Evolutionary conservation across 1,284 basidiomycete species (phyloP), one percentile per base, ranked within the genome.

Genomic region (Sporisorium reilianum): DNA sequence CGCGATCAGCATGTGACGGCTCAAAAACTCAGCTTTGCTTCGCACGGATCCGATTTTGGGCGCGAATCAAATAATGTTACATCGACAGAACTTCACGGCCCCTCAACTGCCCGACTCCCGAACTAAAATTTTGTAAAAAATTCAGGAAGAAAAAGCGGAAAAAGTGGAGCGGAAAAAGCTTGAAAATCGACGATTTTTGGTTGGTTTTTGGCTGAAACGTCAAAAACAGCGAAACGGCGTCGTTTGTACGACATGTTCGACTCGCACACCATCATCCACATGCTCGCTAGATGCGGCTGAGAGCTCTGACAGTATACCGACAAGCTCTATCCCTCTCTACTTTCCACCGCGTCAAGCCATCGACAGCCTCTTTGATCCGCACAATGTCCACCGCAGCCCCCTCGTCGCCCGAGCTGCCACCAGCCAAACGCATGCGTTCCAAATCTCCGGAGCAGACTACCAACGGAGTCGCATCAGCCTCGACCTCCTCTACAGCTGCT

Each of bases 371-470:
- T 25, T 40, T 18, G 40, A 20, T n/a, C 20, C 26, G 14, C 44
- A 55, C 5, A 30, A 71, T 65, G 62, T 55, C 63, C 16, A 52
- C 54, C 9, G 30, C 57, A 22, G 41, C 51, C 12, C 63, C 63
- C 4, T 48, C 48, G 36, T 68, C 70, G 18, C 70, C 70, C 2
- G 62, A 62, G 46, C 58, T 57, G 23, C 68, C 68, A 46, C 65
- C 65, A 23, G 62, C 65, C 7, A 74, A 74, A 52, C 65, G 71
- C 18, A 48, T 61, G 45, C 71, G 71, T 41, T 62, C 71, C 3
- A 54, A 55, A 42, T 68, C 61, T 36, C 70, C 70, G n/a, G 51
- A 61, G 26, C 57, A 64, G 25, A 2, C 41, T 2, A 30, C 12
- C 16, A 56, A 54, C n/a, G 44, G 38, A n/a, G 4, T 5, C 18